These are phyloP conservation scores for Didymella exigua DNA, from an alignment of 2,329 filamentous ascomycete species.

Conservation along the genomic window DNA sequence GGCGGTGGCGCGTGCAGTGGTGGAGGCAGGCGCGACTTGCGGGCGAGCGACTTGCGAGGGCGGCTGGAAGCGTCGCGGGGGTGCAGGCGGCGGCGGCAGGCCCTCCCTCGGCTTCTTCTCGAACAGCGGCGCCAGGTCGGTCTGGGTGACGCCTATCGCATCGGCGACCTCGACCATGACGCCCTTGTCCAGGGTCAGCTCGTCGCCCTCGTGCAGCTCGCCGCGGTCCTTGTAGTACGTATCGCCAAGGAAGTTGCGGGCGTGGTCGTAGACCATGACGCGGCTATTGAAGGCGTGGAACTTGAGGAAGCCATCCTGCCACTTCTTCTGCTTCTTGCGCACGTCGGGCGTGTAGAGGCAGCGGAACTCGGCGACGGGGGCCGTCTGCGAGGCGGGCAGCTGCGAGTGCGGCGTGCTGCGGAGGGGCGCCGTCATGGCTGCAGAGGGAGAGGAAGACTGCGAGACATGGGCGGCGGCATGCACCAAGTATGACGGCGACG, in stretches of 20 bases:
- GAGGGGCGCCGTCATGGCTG: conserved; percentile 35
- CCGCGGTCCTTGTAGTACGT: conserved; percentile 75
- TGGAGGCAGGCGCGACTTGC: conserved; percentile 18
- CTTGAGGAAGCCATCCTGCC: conserved; percentile 89
- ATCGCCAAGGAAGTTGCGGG: conserved; percentile 81
- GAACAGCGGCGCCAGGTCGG: conserved; percentile 77
- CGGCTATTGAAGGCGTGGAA: conserved; percentile 92
- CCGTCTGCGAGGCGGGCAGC: conserved; percentile 64
- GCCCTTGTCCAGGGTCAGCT: conserved; percentile 77
- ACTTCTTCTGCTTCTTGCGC: conserved; percentile 84
- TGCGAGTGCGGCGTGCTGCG: conserved; percentile 34
- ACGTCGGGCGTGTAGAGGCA: conserved; percentile 90
- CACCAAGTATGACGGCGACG: neutral
- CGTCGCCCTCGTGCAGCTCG: conserved; percentile 79
- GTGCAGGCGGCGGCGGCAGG: conserved; percentile 24
- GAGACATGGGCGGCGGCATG: conserved; percentile 8
- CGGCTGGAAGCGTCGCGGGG: conserved; percentile 26
- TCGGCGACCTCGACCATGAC: conserved; percentile 83
- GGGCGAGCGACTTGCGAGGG: conserved; percentile 26
- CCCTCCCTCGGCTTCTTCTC: conserved; percentile 66
- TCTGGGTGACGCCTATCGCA: conserved; percentile 71
- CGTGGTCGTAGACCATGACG: conserved; percentile 86
- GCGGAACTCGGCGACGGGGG: conserved; percentile 77
- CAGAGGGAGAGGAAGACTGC: neutral
- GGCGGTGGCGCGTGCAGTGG: conserved; percentile 11